A percentile compares a stretch with the other conserved stretches of the same genome.
Evolutionary conservation across 2,329 filamentous ascomycete genomes (phyloP).

Genomic region (Xylariaceae sp.): DNA sequence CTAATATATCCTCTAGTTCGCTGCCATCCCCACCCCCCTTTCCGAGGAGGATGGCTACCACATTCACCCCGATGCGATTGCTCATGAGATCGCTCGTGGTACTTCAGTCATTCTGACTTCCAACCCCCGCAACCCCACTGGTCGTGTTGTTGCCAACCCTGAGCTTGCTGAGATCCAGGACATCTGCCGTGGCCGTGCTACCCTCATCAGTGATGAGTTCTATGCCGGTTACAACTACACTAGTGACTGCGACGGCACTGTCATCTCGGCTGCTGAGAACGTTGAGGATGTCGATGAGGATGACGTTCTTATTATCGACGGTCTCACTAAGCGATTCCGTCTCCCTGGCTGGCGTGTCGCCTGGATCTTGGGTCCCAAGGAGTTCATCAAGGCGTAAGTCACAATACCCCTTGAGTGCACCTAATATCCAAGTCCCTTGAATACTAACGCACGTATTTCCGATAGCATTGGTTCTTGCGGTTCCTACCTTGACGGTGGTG

Average conservation of each 20-base stretch:
- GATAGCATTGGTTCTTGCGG: constrained; percentile 74
- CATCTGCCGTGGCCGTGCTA: constrained; percentile 83
- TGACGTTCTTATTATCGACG: constrained; percentile 91
- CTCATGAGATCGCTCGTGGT: constrained; percentile 81
- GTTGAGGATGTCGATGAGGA: constrained; percentile 84
- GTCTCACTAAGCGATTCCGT: constrained; percentile 93
- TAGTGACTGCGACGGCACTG: constrained; percentile 80
- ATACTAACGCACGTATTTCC: no score
- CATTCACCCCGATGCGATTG: constrained; percentile 89
- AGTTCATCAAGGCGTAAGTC: constrained; percentile 78
- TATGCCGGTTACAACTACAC: constrained; percentile 97
- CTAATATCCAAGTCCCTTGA: no score
- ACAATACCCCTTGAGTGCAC: not conserved
- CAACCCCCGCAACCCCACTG: constrained; percentile 92
- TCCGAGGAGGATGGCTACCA: constrained; percentile 84
- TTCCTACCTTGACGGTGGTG: constrained; percentile 89
- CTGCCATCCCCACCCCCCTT: constrained; percentile 79
- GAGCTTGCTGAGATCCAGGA: constrained; percentile 89
- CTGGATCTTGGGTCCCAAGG: constrained; percentile 93
- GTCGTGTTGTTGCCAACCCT: constrained; percentile 76
- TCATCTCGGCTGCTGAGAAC: constrained; percentile 85
- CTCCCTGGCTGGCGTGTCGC: constrained; percentile 94
- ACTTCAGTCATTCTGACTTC: constrained; percentile 87
- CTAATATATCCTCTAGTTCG: constrained; percentile 52
- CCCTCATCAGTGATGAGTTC: constrained; percentile 93